Base-by-base conservation (phyloP, 441 rosid genomes). In the Erodium trifolium region DNA sequence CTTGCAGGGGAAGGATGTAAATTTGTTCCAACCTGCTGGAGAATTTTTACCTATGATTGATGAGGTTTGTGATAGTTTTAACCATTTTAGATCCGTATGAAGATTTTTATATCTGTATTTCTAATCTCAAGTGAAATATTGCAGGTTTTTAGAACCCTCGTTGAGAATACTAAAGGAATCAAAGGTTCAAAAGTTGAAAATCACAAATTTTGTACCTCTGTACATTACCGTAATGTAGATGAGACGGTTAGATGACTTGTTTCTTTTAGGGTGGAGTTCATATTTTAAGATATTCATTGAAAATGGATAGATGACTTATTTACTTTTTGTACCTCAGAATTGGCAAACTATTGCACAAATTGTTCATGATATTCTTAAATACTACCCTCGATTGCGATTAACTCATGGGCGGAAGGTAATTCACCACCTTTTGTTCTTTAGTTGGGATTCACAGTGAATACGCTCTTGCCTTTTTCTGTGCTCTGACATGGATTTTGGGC, bases 391-490 rank as follows among this genome's bases (percentile, higher is more conserved):
- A 49, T 73, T 94, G 72, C 81, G 82, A 60, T 71, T 87, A 72
- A 94, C 97, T 80, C 98, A 90, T 63, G 98, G 99, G 47, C 90
- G 98, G 87, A 94, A 90, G 98, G 99, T 93, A 82, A 14, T 51
- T 14, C 3, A 4, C 57, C 57, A n/a, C 16, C 16, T 51, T 51
- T 53, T 53, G 60, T 14, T 55, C 8, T 1, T 14, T 14, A 23
- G 27, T 23, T 23, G 27, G 27, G 27, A 23, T 23, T 2, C 27
- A 23, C 2, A 23, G 1, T 23, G 27, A 16, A 16, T 55, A 13
- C 23, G 6, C 0, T 17, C 8, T 16, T 53, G 5, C 7, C 19
- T 16, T 55, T 55, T 14, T 1, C 5, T 0, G 27, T 55, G 62
- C 16, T 55, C 9, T 55, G 23, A 19, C 4, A 0, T 69, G 16